These are phyloP conservation scores for Malassezia vespertilionis DNA, from an alignment of 1,284 basidiomycete species.

Conservation along the genomic window DNA sequence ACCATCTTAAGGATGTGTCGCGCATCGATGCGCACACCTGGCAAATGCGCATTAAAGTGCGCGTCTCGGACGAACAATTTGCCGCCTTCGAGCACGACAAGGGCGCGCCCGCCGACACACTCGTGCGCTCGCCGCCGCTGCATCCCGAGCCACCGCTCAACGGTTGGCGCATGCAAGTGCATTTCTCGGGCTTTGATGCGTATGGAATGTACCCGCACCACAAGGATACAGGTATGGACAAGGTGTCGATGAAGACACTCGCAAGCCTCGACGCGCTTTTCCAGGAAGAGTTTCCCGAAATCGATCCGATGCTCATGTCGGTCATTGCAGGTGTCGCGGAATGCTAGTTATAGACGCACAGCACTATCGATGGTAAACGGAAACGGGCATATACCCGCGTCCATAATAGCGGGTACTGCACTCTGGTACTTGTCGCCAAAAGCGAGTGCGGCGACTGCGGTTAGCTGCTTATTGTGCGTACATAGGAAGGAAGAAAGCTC, in stretches of 20 bases:
- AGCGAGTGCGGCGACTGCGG: constrained; percentile 6
- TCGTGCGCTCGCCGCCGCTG: constrained; percentile 7
- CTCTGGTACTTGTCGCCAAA: constrained; percentile 14
- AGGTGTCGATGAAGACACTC: constrained; percentile 26
- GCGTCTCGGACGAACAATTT: constrained; percentile 49
- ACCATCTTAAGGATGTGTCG: constrained; percentile 81
- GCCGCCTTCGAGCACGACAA: background rate
- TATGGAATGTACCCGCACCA: constrained; percentile 40
- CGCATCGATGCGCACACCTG: constrained; percentile 66
- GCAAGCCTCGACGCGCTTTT: constrained; percentile 30
- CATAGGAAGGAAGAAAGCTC: constrained; percentile 3
- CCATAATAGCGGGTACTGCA: constrained; percentile 4
- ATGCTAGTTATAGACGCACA: constrained; percentile 8
- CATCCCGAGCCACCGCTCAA: constrained; percentile 14
- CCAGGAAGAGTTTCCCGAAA: constrained; percentile 30
- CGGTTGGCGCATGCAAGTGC: constrained; percentile 27
- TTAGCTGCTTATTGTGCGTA: background rate
- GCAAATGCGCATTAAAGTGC: constrained; percentile 61
- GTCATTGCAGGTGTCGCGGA: constrained; percentile 35
- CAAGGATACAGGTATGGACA: constrained; percentile 11
- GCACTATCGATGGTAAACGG: constrained; percentile 12
- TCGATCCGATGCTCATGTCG: constrained; percentile 43
- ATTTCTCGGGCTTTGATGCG: constrained; percentile 25
- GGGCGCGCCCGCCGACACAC: background rate
- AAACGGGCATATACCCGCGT: constrained; percentile 11